Percentiles rank a stretch among this genome's conserved stretches.
phyloP scores from a whole-genome alignment of 2,329 filamentous ascomycete species.

The Aspergillus versicolor region DNA sequence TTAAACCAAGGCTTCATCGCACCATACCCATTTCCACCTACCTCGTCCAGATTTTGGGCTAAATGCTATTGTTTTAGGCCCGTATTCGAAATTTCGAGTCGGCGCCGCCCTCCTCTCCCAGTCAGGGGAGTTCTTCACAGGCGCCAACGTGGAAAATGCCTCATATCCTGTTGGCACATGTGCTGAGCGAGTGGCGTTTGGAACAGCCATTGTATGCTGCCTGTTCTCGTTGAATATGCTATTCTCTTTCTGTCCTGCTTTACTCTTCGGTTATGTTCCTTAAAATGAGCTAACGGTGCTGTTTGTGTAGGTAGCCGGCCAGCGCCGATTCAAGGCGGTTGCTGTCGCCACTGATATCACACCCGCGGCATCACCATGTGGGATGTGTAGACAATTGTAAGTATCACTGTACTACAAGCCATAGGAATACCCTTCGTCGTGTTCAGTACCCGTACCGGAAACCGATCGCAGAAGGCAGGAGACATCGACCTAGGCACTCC shows the following conservation, averaged over 20 bases:
- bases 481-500: too few species aligned
- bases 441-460: background rate
- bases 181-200: slow-evolving; percentile 87
- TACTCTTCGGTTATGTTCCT: background rate
- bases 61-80: slow-evolving; percentile 48
- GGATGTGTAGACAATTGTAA: slow-evolving; percentile 93
- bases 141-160: slow-evolving; percentile 92
- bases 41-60: background rate
- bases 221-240: background rate
- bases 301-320: slow-evolving; percentile 41
- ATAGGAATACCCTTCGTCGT: background rate
- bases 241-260: background rate
- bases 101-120: slow-evolving; percentile 73
- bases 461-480: too few species aligned
- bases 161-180: slow-evolving; percentile 93
- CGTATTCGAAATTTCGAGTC: slow-evolving; percentile 89
- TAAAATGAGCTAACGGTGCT: background rate
- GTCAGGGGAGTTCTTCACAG: slow-evolving; percentile 60
- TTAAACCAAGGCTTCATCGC: background rate
- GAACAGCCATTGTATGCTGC: slow-evolving; percentile 64
- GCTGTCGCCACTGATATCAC: slow-evolving; percentile 80
- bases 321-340: slow-evolving; percentile 68
- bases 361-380: slow-evolving; percentile 72
- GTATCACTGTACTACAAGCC: slow-evolving; percentile 11
- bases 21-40: background rate